These are phyloP conservation scores for Lactifluus rugatus DNA, from an alignment of 768 basidiomycete species.

Conservation along the genomic window DNA sequence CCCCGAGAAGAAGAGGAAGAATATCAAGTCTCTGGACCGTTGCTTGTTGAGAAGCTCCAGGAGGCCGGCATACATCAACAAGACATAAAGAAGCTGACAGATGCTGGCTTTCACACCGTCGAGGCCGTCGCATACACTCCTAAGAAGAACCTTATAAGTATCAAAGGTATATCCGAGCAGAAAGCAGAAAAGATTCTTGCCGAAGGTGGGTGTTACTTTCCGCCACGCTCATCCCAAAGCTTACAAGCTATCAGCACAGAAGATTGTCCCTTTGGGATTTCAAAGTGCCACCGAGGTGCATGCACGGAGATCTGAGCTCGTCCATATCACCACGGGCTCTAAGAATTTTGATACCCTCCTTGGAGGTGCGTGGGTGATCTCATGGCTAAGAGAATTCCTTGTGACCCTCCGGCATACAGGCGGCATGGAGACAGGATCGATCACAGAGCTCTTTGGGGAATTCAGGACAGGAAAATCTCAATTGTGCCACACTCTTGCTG, in stretches of 20 bases:
- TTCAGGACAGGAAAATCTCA: constrained; percentile 98
- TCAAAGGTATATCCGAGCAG: constrained; percentile 94
- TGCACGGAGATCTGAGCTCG: constrained; percentile 85
- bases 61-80: constrained; percentile 83
- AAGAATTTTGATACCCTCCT: constrained; percentile 93
- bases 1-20: constrained; percentile 44
- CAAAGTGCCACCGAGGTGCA: constrained; percentile 98
- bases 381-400: not conserved
- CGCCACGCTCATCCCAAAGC: not conserved
- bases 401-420: constrained; percentile 34
- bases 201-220: constrained; percentile 53
- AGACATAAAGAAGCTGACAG: constrained; percentile 91
- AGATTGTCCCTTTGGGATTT: constrained; percentile 95
- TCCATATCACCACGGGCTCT: constrained; percentile 94
- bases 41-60: constrained; percentile 75
- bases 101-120: constrained; percentile 87
- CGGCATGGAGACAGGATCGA: constrained; percentile 96
- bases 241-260: constrained; percentile 52
- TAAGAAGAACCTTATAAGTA: constrained; percentile 80
- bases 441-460: constrained; percentile 97
- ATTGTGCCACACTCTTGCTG: constrained; percentile 94
- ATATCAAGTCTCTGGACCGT: constrained; percentile 60
- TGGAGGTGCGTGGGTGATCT: constrained; percentile 52
- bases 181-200: constrained; percentile 94
- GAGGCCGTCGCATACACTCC: constrained; percentile 96